These are phyloP conservation scores for Colletotrichum somersetense DNA, from an alignment of 2,329 filamentous ascomycete species.

Conservation along the genomic window DNA sequence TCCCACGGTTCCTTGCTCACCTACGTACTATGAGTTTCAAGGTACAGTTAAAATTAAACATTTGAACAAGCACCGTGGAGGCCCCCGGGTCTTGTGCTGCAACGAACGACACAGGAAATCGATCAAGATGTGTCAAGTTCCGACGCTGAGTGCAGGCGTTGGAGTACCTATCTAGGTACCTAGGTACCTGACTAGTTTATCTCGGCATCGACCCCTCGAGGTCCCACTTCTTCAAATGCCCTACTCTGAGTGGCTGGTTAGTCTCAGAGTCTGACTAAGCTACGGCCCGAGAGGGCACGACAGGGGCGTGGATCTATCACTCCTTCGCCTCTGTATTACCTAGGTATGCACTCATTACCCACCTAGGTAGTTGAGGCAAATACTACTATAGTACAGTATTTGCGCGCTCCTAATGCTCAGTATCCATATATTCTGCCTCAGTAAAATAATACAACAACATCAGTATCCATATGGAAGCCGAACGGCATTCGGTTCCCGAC, in stretches of 20 bases:
- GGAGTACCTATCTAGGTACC: no score
- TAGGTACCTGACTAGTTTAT: not conserved
- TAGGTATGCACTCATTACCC: no score
- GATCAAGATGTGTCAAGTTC: not conserved
- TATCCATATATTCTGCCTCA: no score
- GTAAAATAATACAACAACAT: no score
- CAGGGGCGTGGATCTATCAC: not conserved
- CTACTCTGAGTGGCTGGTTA: conserved; percentile 22
- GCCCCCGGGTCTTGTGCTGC: not conserved
- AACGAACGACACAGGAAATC: conserved; percentile 7
- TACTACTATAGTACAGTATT: no score
- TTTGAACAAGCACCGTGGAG: not conserved
- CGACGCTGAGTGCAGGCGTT: not conserved
- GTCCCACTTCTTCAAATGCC: not conserved
- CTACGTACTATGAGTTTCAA: not conserved
- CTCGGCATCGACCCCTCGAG: not conserved
- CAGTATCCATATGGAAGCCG: no score
- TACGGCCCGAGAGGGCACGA: not conserved
- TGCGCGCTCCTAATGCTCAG: no score
- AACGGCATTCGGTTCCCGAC: not conserved
- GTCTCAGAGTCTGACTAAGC: conserved; percentile 4
- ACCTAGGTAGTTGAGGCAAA: no score
- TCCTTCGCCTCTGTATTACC: not conserved
- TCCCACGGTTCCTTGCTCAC: not conserved
- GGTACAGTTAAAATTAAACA: not conserved